Conservation (phyloP, 441 rosid genomes). For the Capsella rubella region DNA sequence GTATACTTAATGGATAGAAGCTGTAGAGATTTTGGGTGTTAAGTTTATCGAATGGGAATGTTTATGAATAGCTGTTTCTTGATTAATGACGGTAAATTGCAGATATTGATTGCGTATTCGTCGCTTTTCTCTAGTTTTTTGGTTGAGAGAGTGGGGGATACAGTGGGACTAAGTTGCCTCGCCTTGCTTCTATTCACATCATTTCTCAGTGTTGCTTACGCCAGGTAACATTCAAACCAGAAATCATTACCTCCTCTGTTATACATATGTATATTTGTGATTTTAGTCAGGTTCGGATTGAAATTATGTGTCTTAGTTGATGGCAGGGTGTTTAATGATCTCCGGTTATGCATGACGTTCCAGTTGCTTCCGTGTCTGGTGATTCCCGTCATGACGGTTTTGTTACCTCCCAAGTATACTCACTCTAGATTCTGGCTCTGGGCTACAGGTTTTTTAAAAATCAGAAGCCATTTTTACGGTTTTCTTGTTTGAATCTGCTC, state of each 20-base stretch:
- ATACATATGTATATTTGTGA: not conserved
- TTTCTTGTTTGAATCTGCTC: not conserved
- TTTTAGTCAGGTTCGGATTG: conserved; percentile 32
- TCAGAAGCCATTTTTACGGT: not conserved
- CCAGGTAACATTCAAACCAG: conserved; percentile 59
- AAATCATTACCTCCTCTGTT: not conserved
- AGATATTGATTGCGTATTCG: conserved; percentile 88
- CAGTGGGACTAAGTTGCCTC: conserved; percentile 64
- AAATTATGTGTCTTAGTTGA: conserved; percentile 54
- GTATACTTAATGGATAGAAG: conserved; percentile 7
- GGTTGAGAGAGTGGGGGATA: conserved; percentile 80
- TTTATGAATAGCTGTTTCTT: conserved; percentile 30
- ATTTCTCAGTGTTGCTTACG: conserved; percentile 60
- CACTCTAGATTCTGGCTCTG: conserved; percentile 85
- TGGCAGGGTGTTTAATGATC: conserved; percentile 95
- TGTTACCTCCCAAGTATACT: conserved; percentile 77
- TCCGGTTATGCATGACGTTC: conserved; percentile 89
- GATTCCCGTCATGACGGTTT: conserved; percentile 65
- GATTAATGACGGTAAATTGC: conserved; percentile 49
- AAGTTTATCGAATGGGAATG: not conserved
- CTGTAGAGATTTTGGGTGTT: not conserved
- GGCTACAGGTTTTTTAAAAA: conserved; percentile 61
- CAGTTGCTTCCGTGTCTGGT: conserved; percentile 79
- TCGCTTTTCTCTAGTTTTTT: conserved; percentile 84
- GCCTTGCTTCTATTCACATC: conserved; percentile 59